Evolutionary conservation across 2,329 filamentous ascomycete genomes (phyloP), one percentile per base, ranked within the genome.

Genomic region (Sarocladiaceae sp.): DNA sequence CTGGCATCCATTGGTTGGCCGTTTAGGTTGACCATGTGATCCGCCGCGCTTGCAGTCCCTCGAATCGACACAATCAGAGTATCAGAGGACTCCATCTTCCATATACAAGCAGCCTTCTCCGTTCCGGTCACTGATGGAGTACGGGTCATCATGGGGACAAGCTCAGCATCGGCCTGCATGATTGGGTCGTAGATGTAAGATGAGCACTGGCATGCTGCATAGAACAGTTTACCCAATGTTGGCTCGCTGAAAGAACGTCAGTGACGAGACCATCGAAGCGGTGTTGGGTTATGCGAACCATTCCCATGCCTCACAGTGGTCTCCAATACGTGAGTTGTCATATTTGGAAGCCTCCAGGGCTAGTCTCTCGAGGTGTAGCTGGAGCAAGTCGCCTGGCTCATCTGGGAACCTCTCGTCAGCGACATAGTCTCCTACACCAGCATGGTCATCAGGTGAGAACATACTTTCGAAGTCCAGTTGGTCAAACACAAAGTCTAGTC

Each of bases 21-120:
- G 15, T 61, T 60, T 15, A 61, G 50, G 29, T 62, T 62, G 2
- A 61, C 60, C 49, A 61, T 57, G 31, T 61, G 59, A 22, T 62
- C 60, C 2, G 56, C 44, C 23, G 52, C 50, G 28, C 54, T 55
- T 0, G 58, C 56, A 1, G 60, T 60, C 0, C 60, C 60, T 18
- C 59, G 49, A 10, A 62, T 51, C 5, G 59, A 55, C 3, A 61
- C 55, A 35, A 60, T 54, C 1, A 62, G 20, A 1, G 55, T 53
- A 1, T 55, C 55, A 3, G 36, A 49, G 6, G 54, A 35, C 2
- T 52, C 51, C 2, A 48, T 42, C 22, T 57, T 59, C 58, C 59
- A 62, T 25, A 60, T 56, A 1, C 59, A 60, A 2, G 56, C 52
- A 3, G 59, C 58, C 35, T 61, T 61, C 5, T 54, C 52, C 15